These are phyloP conservation scores for Mantamonas sphyraenae DNA, from an alignment of 78 protist species.

Conservation along the genomic window DNA sequence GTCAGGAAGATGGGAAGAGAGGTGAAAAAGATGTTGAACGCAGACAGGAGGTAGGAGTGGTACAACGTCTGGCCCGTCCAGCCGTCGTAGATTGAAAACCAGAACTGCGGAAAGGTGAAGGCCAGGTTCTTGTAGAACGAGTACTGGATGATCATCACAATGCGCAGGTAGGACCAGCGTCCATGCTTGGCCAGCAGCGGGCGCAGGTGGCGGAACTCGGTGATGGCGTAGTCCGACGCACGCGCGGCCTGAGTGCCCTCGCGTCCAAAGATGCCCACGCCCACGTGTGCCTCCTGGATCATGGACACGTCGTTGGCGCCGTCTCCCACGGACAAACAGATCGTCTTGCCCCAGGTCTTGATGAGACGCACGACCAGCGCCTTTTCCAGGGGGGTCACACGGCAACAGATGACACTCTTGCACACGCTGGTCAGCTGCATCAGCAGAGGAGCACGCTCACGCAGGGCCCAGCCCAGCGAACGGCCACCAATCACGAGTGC, in stretches of 20 bases:
- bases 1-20: constrained; percentile 38
- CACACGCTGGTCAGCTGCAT: constrained; percentile 55
- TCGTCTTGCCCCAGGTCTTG: constrained; percentile 8
- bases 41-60: constrained; percentile 40
- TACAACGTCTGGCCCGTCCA: constrained; percentile 55
- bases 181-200: constrained; percentile 78
- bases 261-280: constrained; percentile 78
- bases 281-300: constrained; percentile 75
- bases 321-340: constrained; percentile 78
- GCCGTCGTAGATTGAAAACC: constrained; percentile 33
- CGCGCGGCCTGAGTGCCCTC: constrained; percentile 87
- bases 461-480: constrained; percentile 34
- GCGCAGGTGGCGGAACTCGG: constrained; percentile 38
- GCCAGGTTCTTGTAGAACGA: constrained; percentile 72
- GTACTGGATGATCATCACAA: constrained; percentile 48
- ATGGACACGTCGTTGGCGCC: constrained; percentile 91
- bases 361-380: constrained; percentile 58
- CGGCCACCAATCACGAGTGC: constrained; percentile 57
- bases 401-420: constrained; percentile 71
- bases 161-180: constrained; percentile 53
- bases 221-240: constrained; percentile 74
- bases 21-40: constrained; percentile 63
- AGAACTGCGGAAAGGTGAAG: constrained; percentile 38
- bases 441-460: constrained; percentile 28
- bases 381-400: constrained; percentile 83